phyloP scores from a whole-genome alignment of 495 filamentous ascomycete species.

The Neurospora sp. region DNA sequence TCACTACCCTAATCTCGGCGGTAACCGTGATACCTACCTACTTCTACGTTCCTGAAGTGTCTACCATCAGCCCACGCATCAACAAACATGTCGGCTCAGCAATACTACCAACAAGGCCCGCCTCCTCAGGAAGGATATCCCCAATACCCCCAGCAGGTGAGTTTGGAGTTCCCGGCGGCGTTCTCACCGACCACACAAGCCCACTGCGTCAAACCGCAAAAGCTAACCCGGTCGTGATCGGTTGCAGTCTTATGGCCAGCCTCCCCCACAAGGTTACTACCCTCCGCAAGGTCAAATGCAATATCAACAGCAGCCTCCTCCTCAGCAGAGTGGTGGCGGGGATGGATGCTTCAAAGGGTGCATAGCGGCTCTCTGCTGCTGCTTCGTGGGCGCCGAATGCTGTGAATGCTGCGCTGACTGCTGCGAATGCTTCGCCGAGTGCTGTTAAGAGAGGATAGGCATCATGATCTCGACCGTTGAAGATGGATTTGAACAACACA shows the following conservation, averaged over 20 bases:
- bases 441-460: constrained; percentile 23
- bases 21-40: background rate
- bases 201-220: background rate
- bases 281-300: constrained; percentile 28
- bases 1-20: background rate
- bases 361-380: constrained; percentile 64
- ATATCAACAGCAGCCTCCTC: constrained; percentile 51
- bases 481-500: background rate
- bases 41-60: background rate
- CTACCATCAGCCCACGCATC: background rate
- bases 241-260: constrained; percentile 10
- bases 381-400: constrained; percentile 67
- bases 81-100: constrained; percentile 19
- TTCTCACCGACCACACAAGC: background rate
- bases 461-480: background rate
- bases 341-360: constrained; percentile 55
- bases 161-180: background rate
- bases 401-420: constrained; percentile 71
- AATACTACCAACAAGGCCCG: constrained; percentile 23
- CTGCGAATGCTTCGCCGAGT: constrained; percentile 53
- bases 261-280: constrained; percentile 18
- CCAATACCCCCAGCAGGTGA: constrained; percentile 22
- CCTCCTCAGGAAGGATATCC: constrained; percentile 13
- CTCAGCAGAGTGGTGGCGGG: constrained; percentile 37
- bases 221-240: background rate